Base-by-base conservation (phyloP, 306 rosid genomes). In the Pterocarpus santalinus region DNA sequence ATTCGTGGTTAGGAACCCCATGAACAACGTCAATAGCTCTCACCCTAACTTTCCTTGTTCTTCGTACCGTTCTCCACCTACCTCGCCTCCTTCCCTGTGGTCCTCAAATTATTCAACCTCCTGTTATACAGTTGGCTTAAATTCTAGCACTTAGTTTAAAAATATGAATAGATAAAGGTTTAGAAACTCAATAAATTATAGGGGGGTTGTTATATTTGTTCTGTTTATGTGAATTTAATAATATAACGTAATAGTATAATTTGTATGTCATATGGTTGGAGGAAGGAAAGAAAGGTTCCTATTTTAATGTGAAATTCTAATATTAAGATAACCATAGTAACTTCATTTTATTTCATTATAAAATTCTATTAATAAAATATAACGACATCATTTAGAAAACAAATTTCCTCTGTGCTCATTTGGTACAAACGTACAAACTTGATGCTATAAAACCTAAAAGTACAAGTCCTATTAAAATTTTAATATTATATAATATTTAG, bases 1-100 rank as follows among this genome's bases (percentile, higher is more conserved):
- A 5, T 80, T 90, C 65, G 85, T 80, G 89, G 90, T 95, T 77
- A 77, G 96, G 75, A 92, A 95, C 58, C 97, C 97, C 2, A 13
- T 85, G 5, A 86, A 78, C 77, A 79, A 49, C 72, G 51, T 49
- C 38, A 62, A 75, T 22, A 71, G 68, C 67, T 55, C 30, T 62
- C 51, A 78, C 77, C 83, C 94, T n/a, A 80, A 69, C 63, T 84
- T 86, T 36, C 85, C 90, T 0, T 85, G 86, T 36, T 87, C 91
- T 17, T 69, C 90, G 0, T 76, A 72, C 63, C 72, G 52, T 39
- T 88, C 89, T 17, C 84, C 91, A 69, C 86, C 91, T 69, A 35
- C 84, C 1, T 85, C 91, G 2, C 85, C 95, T 41, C 77, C 88
- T 72, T 84, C 85, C 53, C 8, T 72, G 33, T 85, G 90, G 88